Conservation (phyloP, 1,284 basidiomycete species). For the Ustilago xerochloae region DNA sequence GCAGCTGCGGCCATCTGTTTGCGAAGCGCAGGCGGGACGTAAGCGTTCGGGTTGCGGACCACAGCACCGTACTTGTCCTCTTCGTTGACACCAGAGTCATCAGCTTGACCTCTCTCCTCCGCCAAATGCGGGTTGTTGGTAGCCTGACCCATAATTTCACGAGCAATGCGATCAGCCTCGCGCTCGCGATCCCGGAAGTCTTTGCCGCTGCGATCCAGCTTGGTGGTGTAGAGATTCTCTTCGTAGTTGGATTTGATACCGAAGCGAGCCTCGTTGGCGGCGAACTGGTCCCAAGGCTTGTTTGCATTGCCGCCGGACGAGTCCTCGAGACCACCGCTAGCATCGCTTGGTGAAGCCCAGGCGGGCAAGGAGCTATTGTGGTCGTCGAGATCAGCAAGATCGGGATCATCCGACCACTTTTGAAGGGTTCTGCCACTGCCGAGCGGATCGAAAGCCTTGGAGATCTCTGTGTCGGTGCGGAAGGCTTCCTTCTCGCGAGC, state of each 20-base stretch:
- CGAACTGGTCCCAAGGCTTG: conserved; percentile 91
- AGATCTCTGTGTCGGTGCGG: conserved; percentile 63
- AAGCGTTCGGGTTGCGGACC: conserved; percentile 85
- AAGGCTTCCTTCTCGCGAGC: conserved; percentile 54
- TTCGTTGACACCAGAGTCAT: conserved; percentile 80
- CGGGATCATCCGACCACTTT: conserved; percentile 60
- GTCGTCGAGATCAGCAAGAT: conserved; percentile 43
- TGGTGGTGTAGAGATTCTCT: conserved; percentile 95
- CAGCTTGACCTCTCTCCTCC: conserved; percentile 87
- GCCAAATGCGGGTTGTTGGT: conserved; percentile 82
- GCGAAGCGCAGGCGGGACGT: conserved; percentile 87
- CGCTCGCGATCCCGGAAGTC: conserved; percentile 90
- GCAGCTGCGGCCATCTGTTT: conserved; percentile 61
- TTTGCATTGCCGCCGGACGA: conserved; percentile 1
- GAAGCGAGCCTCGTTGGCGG: conserved; percentile 90
- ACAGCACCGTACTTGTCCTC: conserved; percentile 99
- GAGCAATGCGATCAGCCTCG: conserved; percentile 86
- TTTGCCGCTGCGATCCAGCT: conserved; percentile 82
- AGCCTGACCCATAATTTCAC: conserved; percentile 80
- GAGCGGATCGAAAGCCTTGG: conserved; percentile 49
- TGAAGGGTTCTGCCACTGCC: conserved; percentile 53
- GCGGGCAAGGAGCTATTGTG: conserved; percentile 27
- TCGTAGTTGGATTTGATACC: conserved; percentile 91
- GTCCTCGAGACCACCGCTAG: conserved; percentile 16
- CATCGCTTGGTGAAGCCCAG: conserved; percentile 29